These are phyloP conservation scores for Alectoria sarmentosa DNA, from an alignment of 495 filamentous ascomycete species.

Conservation along the genomic window DNA sequence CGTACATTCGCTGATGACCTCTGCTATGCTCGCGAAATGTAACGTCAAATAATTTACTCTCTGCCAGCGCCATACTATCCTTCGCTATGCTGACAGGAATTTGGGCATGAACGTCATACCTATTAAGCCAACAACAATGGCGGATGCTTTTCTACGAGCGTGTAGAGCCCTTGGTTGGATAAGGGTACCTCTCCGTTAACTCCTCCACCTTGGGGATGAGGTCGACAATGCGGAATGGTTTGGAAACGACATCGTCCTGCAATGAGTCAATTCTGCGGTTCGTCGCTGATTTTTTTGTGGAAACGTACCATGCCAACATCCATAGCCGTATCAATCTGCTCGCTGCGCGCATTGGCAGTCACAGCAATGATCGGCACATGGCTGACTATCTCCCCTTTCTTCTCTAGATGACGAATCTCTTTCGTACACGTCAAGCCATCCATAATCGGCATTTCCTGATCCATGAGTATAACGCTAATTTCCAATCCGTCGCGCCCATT, in stretches of 20 bases:
- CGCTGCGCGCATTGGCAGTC: slow-evolving; percentile 63
- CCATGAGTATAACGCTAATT: slow-evolving; percentile 67
- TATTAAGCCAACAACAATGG: not conserved
- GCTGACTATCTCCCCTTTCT: slow-evolving; percentile 39
- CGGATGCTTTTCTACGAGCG: not conserved
- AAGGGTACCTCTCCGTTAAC: slow-evolving; percentile 10
- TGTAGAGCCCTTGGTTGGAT: slow-evolving; percentile 1
- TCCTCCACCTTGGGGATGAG: slow-evolving; percentile 57
- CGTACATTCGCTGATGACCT: not conserved
- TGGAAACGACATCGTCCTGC: slow-evolving; percentile 75
- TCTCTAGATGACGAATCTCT: slow-evolving; percentile 58
- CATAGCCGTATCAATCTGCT: slow-evolving; percentile 59
- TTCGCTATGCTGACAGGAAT: not conserved
- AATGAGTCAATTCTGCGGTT: slow-evolving; percentile 3
- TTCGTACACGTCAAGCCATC: slow-evolving; percentile 64
- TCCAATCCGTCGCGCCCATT: slow-evolving; percentile 29
- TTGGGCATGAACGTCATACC: not conserved
- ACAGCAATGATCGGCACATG: slow-evolving; percentile 72
- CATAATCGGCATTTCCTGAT: slow-evolving; percentile 83
- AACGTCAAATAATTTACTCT: not conserved
- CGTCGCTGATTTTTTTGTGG: not conserved
- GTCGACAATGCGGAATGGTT: slow-evolving; percentile 69
- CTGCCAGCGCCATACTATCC: slow-evolving; percentile 7
- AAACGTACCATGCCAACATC: slow-evolving; percentile 59
- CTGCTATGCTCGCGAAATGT: not conserved